Evolutionary conservation across 495 filamentous ascomycete species (phyloP).

Genomic region (Neurospora sp.): DNA sequence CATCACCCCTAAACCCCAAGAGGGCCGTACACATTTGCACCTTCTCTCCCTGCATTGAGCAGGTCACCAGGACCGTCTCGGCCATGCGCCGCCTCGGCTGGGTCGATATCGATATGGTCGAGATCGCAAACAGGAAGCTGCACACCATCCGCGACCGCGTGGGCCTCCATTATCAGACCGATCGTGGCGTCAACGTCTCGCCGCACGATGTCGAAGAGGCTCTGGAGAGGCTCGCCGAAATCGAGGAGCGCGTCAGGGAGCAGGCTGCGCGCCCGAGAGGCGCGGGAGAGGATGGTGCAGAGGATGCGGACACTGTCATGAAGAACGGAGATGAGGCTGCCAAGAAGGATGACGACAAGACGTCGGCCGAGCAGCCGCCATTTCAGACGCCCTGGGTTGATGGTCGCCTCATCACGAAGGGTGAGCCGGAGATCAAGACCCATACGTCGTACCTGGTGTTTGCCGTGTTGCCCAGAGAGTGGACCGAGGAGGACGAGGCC

Average conservation of each 20-base stretch:
- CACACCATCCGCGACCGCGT: constrained; percentile 77
- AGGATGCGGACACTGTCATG: constrained; percentile 10
- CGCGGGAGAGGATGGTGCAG: constrained; percentile 15
- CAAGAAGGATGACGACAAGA: constrained; percentile 2
- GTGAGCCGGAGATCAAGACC: constrained; percentile 82
- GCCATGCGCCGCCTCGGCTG: constrained; percentile 69
- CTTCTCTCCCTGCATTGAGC: constrained; percentile 94
- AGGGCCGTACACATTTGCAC: constrained; percentile 70
- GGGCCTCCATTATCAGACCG: constrained; percentile 39
- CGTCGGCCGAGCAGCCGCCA: background rate
- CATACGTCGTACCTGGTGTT: constrained; percentile 96
- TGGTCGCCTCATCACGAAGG: constrained; percentile 65
- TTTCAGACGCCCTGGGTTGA: constrained; percentile 35
- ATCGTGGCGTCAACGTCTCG: constrained; percentile 37
- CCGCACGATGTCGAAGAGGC: constrained; percentile 71
- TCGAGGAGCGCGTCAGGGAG: constrained; percentile 54
- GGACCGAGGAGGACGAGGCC: constrained; percentile 77
- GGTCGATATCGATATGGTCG: constrained; percentile 88
- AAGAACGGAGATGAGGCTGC: constrained; percentile 22
- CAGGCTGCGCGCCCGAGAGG: constrained; percentile 34
- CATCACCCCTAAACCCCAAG: constrained; percentile 60
- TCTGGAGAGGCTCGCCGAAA: constrained; percentile 53
- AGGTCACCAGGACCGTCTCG: constrained; percentile 75
- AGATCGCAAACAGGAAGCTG: constrained; percentile 64
- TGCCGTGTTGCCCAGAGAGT: constrained; percentile 75